Conservation (phyloP, 176 grass and related monocot species). For the Oryza glumipatula region DNA sequence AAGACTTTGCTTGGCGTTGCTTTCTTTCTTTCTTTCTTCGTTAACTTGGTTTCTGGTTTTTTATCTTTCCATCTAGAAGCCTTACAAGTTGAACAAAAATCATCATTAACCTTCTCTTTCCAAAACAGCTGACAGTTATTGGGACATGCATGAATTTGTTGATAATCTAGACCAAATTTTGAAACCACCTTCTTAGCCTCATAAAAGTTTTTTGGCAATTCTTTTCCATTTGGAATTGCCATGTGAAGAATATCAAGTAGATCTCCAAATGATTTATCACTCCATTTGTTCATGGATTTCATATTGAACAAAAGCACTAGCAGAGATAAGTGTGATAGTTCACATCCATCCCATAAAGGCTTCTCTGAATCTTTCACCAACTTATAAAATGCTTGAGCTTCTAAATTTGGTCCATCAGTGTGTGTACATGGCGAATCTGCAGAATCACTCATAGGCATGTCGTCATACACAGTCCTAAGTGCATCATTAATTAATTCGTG, state of each 20-base stretch:
- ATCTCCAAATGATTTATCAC: neutral
- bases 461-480: too few relatives aligned
- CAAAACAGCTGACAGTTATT: slow-evolving; percentile 21
- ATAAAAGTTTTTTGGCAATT: neutral
- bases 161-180: neutral
- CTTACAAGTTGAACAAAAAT: slow-evolving; percentile 21
- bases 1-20: slow-evolving; percentile 13
- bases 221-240: neutral
- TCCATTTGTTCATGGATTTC: neutral
- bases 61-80: slow-evolving; percentile 14
- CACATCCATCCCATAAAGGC: neutral
- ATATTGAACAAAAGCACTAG: neutral
- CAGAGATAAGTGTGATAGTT: neutral
- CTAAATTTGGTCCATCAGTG: too few relatives aligned
- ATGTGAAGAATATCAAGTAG: neutral
- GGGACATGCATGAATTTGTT: neutral
- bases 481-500: too few relatives aligned
- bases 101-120: slow-evolving; percentile 12
- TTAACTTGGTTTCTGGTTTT: neutral
- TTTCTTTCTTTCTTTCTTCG: neutral
- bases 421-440: too few relatives aligned
- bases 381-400: too few relatives aligned
- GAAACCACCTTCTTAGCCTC: neutral
- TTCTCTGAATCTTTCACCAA: neutral
- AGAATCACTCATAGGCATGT: too few relatives aligned